Conservation (phyloP, 1,284 basidiomycete genomes). For the Rhodotorula sp. region DNA sequence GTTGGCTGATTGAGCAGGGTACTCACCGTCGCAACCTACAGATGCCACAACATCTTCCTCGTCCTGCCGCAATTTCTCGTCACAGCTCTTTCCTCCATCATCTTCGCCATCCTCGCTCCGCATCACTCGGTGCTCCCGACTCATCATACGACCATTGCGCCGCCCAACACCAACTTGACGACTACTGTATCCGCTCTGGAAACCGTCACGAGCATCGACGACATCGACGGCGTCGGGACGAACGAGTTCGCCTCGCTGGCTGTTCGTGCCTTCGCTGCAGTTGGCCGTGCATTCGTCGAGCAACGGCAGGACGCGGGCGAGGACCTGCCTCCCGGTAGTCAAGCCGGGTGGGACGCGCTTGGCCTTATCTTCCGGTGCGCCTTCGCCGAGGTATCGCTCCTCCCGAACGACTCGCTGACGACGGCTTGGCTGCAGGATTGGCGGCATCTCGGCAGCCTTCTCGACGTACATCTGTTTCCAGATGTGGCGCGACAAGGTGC, state of each 20-base stretch:
- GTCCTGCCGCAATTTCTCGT: constrained; percentile 63
- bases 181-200: background rate
- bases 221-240: background rate
- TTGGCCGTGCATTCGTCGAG: background rate
- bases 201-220: background rate
- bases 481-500: constrained; percentile 24
- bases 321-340: background rate
- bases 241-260: background rate
- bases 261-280: background rate
- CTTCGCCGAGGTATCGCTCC: background rate
- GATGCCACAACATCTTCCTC: constrained; percentile 86
- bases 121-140: constrained; percentile 31
- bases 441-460: constrained; percentile 38
- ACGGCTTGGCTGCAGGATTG: constrained; percentile 20
- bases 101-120: constrained; percentile 54
- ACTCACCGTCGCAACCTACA: constrained; percentile 44
- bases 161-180: background rate
- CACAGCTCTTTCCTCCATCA: constrained; percentile 53
- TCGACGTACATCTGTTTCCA: constrained; percentile 40
- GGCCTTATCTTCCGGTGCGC: constrained; percentile 42
- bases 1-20: background rate
- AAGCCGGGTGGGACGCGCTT: constrained; percentile 37
- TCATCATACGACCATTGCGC: background rate
- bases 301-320: background rate
- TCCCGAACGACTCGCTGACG: background rate